Base-by-base conservation (phyloP, 805 yeast genomes). In the Teunomyces stri region DNA sequence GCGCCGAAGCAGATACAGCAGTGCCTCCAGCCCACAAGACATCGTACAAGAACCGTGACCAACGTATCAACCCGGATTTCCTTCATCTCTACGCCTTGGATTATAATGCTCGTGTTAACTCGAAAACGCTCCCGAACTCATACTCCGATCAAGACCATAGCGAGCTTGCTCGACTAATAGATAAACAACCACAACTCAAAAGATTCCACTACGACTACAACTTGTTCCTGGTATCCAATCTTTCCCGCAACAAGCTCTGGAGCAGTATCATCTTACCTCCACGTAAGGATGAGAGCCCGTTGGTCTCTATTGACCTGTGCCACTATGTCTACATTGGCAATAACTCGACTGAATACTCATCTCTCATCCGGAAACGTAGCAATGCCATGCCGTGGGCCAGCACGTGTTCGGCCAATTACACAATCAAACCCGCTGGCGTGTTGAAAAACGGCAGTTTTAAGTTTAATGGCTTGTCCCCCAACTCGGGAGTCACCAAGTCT, bases 161-260 rank as follows among this genome's bases (percentile, higher is more conserved):
- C 3, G 60, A 59, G 27, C 31, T 53, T 28, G 47, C 49, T 16
- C 49, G 49, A 6, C 39, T 54, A 42, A 34, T 55, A 10, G 45
- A 48, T 15, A 30, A 48, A 6, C 50, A 44, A 18, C 59, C 57
- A 10, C 46, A 36, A 11, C 54, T 60, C 48, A 51, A 51, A 18
- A 61, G 64, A 29, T 69, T 71, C 57, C 65, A 59, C 61, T 37
- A 50, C 22, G 43, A 49, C 22, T 49, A 61, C 45, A 58, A 66
- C 46, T 46, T 65, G 12, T 54, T 54, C 40, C 70, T 65, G 42
- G 53, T 79, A 18, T 77, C 78, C 1, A 57, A 68, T 6, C 47
- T 69, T 13, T 69, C 80, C 3, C 64, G 80, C 45, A 80, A 79
- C 39, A 75, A 78, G 55, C 60, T 81, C 40, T 80, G 84, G 84